Base-by-base conservation (phyloP, 805 yeast genomes). In the Metahyphopichia silvanorum region DNA sequence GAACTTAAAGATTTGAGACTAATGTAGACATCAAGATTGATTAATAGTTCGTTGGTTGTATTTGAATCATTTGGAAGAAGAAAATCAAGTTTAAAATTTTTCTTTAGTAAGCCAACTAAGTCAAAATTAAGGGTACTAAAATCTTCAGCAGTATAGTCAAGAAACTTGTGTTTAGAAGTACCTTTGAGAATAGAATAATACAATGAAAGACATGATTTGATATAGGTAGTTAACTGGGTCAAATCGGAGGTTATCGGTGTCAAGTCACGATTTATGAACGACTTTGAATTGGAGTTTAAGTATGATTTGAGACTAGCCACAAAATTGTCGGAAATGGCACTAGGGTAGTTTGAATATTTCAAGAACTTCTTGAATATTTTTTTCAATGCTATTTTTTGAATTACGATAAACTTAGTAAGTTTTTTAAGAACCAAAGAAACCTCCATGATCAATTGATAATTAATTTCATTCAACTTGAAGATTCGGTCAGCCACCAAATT, bases 301-400 rank as follows among this genome's bases (percentile, higher is more conserved):
- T 49, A 49, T 21, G 50, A 45, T 34, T 62, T 66, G 24, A 66
- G 39, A 11, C 51, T 48, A 11, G 45, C 24, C 3, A 63, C 43
- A 31, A 66, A 55, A 18, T 43, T 40, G 12, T 47, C 29, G 16
- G 56, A 37, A 12, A 44, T 31, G 3, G 37, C 45, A 21, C 43
- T 35, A 37, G 57, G 52, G 4, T 42, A 46, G 33, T 67, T 17
- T 8, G 23, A 65, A 47, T 76, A 66, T 47, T 76, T 76, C 29
- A 63, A 30, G 38, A 74, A 82, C 52, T 86, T 86, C 60, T 86
- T 86, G 47, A 86, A 65, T 31, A 86, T 69, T 58, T 86, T 86
- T 40, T 80, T 69, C 30, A 83, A 67, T 5, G 79, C 94, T 3
- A 86, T 78, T 47, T 80, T 79, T 50, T 86, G 95, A 6, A 85